Evolutionary conservation across 1,284 basidiomycete species (phyloP).

Genomic region (Athelia psychrophila): DNA sequence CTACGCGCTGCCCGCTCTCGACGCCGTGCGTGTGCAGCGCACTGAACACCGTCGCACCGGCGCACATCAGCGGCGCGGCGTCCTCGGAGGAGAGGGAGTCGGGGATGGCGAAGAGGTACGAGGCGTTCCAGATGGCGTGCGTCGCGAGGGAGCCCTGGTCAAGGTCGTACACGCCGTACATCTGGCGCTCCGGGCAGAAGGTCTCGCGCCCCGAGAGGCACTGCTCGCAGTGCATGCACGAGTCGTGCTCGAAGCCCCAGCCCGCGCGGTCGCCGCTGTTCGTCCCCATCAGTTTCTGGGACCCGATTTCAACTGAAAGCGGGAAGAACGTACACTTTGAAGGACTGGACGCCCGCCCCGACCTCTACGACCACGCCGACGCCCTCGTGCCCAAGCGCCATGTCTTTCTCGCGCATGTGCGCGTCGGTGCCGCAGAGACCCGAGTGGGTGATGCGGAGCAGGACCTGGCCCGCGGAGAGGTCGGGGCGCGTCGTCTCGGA

Average conservation of each 20-base stretch:
- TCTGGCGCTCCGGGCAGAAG: slow-evolving; percentile 27
- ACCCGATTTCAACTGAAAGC: not conserved
- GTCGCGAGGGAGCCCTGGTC: slow-evolving; percentile 59
- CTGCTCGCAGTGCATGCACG: slow-evolving; percentile 18
- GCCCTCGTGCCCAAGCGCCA: slow-evolving; percentile 52
- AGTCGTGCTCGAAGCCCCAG: slow-evolving; percentile 20
- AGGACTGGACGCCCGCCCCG: slow-evolving; percentile 42
- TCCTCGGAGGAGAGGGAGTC: slow-evolving; percentile 48
- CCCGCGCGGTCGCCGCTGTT: slow-evolving; percentile 24
- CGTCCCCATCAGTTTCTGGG: not conserved
- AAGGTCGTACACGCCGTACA: slow-evolving; percentile 45
- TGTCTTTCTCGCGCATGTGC: slow-evolving; percentile 25
- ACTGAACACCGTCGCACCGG: slow-evolving; percentile 59
- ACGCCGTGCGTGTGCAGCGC: slow-evolving; percentile 48
- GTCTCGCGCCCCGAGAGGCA: slow-evolving; percentile 40
- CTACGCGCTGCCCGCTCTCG: slow-evolving; percentile 46
- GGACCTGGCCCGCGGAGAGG: slow-evolving; percentile 21
- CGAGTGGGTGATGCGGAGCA: slow-evolving; percentile 37
- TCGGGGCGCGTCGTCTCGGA: slow-evolving; percentile 30
- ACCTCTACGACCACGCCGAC: slow-evolving; percentile 49
- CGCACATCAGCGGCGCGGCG: slow-evolving; percentile 51
- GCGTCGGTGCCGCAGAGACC: slow-evolving; percentile 51
- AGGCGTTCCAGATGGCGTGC: slow-evolving; percentile 55
- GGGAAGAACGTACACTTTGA: slow-evolving; percentile 32
- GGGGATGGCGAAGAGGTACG: slow-evolving; percentile 65